Evolutionary conservation across 2,329 filamentous ascomycete species (phyloP), one percentile per base, ranked within the genome.

Genomic region (Teratosphaeria epicoccoides): DNA sequence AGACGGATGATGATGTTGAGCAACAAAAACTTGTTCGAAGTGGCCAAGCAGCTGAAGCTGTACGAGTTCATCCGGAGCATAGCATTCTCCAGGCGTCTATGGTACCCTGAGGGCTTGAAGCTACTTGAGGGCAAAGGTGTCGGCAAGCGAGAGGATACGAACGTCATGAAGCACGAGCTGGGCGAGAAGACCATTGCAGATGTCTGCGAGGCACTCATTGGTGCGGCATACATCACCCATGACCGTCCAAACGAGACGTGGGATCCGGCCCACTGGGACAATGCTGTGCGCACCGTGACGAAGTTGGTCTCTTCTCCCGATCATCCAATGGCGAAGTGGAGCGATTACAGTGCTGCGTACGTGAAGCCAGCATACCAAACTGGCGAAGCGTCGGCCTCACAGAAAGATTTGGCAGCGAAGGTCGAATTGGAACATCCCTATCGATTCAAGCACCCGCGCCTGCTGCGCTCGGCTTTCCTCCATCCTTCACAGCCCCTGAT

Each of bases 161-260:
- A 73, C 10, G 73, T 71, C 24, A 68, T 72, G 5, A 76, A 71
- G 9, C 90, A 96, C 63, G 73, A 71, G 0, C 77, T 98, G 1
- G 84, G 83, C 0, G 87, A 95, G 69, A 98, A 98, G 72, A 67
- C 66, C 0, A 66, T 68, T 45, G 91, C 93, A 3, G 93, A 97
- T 68, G 89, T 97, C 0, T 95, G 88, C 55, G 93, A 97, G 66
- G 91, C 93, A 0, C 71, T 96, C 52, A 97, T 98, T 46, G 93
- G 91, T 5, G 93, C 91, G 2, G 85, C 90, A 0, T 74, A 82
- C 47, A 82, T 84, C 40, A 71, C 77, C 6, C 71, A 78, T 49
- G 74, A 80, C 37, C 61, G 69, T 24, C 66, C 60, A 14, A 70
- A 66, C 2, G 43, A 60, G 2, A 55, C 61, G 17, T 77, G 72